phyloP scores from a whole-genome alignment of 1,284 basidiomycete genomes.

The Clitocybe nebularis region DNA sequence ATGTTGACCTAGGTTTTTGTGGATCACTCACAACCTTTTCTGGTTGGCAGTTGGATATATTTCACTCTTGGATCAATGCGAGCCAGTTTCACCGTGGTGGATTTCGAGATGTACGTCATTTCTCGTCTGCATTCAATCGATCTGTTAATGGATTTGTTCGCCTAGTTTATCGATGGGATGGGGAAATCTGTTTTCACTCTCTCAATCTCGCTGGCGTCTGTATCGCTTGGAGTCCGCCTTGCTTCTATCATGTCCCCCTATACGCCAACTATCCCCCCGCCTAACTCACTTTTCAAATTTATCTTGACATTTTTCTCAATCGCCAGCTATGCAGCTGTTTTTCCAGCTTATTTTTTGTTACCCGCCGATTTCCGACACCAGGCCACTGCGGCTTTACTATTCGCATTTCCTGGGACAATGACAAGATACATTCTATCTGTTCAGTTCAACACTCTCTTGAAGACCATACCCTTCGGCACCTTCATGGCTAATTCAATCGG shows the following conservation, averaged over 20 bases:
- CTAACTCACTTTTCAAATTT: conserved; percentile 39
- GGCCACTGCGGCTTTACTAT: conserved; percentile 85
- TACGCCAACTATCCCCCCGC: conserved; percentile 37
- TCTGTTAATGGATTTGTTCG: conserved; percentile 12
- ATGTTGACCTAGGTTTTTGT: conserved; percentile 69
- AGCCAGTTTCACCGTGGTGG: conserved; percentile 57
- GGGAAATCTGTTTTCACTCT: conserved; percentile 80
- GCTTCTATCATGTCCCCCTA: conserved; percentile 38
- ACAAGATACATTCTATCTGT: conserved; percentile 80
- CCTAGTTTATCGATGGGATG: conserved; percentile 83
- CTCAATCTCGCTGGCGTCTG: conserved; percentile 62
- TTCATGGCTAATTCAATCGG: conserved; percentile 83
- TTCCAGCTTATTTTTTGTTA: conserved; percentile 77
- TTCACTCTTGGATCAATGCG: conserved; percentile 81
- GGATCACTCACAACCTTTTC: conserved; percentile 97
- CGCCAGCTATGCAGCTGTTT: conserved; percentile 60
- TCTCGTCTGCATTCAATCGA: conserved; percentile 6
- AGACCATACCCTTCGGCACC: conserved; percentile 82
- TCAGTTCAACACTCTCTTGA: conserved; percentile 62
- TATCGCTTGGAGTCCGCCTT: conserved; percentile 59
- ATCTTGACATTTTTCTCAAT: conserved; percentile 45
- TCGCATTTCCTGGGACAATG: conserved; percentile 87
- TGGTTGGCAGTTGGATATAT: conserved; percentile 89
- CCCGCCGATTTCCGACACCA: conserved; percentile 70
- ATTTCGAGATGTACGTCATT: conserved; percentile 70